Conservation (phyloP, 331 rosid genomes). For the Cydonia oblonga region DNA sequence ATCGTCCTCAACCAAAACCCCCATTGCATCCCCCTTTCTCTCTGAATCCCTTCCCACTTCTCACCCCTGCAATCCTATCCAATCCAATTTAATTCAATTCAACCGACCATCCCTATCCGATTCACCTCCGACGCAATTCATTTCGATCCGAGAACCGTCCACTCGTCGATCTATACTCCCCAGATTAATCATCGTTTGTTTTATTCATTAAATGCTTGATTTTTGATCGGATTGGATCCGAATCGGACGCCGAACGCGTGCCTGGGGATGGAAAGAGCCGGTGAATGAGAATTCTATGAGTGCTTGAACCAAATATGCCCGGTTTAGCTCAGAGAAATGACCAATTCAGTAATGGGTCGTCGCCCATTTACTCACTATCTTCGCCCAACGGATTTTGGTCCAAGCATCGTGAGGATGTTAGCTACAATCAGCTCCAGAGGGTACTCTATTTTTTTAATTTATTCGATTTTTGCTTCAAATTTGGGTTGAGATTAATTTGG, state of each 20-base stretch:
- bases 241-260: not conserved
- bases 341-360: slow-evolving; percentile 51
- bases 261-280: slow-evolving; percentile 26
- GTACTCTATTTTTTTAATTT: slow-evolving; percentile 24
- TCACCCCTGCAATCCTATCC: not conserved
- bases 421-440: slow-evolving; percentile 82
- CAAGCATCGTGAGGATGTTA: slow-evolving; percentile 54
- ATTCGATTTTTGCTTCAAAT: not conserved
- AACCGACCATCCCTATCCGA: slow-evolving; percentile 12
- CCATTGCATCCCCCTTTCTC: slow-evolving; percentile 18
- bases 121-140: slow-evolving; percentile 9
- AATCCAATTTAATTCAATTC: slow-evolving; percentile 1
- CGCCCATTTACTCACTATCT: slow-evolving; percentile 39
- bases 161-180: slow-evolving; percentile 31
- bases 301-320: slow-evolving; percentile 70
- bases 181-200: slow-evolving; percentile 1
- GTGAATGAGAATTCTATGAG: slow-evolving; percentile 34
- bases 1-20: slow-evolving; percentile 57
- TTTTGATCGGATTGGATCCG: slow-evolving; percentile 34
- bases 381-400: slow-evolving; percentile 82
- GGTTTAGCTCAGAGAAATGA: slow-evolving; percentile 64
- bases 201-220: slow-evolving; percentile 15
- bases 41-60: slow-evolving; percentile 17
- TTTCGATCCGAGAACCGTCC: slow-evolving; percentile 16
- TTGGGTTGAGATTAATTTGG: slow-evolving; percentile 11